These are phyloP conservation scores for Xanthoparmelia taractica DNA, from an alignment of 495 filamentous ascomycete species.

Conservation along the genomic window DNA sequence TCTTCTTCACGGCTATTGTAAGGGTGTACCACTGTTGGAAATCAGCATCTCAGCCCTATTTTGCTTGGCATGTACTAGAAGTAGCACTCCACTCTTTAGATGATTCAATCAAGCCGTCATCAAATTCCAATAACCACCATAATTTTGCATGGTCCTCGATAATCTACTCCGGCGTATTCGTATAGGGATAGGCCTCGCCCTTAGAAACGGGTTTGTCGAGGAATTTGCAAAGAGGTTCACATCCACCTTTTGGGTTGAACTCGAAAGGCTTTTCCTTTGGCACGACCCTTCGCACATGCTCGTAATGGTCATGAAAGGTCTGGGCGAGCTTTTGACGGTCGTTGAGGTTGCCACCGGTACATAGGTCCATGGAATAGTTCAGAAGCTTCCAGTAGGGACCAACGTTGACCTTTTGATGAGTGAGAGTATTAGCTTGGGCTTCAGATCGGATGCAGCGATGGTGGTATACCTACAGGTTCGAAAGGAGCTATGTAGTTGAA, in stretches of 20 bases:
- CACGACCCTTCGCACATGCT: not conserved
- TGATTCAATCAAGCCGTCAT: too few relatives aligned
- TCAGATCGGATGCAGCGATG: too few relatives aligned
- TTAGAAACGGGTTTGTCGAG: not conserved
- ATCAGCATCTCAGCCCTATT: too few relatives aligned
- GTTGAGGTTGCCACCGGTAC: not conserved
- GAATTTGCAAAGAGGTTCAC: not conserved
- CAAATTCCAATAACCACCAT: too few relatives aligned
- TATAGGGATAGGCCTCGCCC: not conserved
- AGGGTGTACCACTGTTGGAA: too few relatives aligned
- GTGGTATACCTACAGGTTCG: not conserved
- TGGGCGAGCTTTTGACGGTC: not conserved
- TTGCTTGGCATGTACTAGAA: too few relatives aligned
- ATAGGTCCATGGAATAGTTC: not conserved
- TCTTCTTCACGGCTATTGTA: too few relatives aligned
- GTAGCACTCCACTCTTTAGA: too few relatives aligned
- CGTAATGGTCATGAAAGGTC: not conserved
- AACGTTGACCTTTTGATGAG: too few relatives aligned
- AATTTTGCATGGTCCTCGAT: not conserved
- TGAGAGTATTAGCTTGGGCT: too few relatives aligned
- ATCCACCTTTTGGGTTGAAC: not conserved
- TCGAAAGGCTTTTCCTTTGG: not conserved
- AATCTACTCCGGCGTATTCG: not conserved
- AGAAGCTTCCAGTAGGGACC: not conserved
- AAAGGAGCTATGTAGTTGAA: not conserved